Conservation (phyloP, 371 early-diverging fungal genomes). For the Apophysomyces sp. region DNA sequence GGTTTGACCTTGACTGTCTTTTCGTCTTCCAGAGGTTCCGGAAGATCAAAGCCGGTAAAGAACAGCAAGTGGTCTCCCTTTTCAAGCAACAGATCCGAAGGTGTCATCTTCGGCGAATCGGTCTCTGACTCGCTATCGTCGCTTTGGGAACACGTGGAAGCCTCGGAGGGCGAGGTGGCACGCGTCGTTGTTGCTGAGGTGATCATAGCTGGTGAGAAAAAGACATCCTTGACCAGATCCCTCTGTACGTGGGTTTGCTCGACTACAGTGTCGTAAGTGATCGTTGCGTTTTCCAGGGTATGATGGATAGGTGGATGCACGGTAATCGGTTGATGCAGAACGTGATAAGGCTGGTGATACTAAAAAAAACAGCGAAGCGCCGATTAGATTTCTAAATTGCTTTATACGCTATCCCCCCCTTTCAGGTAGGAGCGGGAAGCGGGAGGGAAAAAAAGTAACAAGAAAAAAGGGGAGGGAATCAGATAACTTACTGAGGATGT, state of each 20-base stretch:
- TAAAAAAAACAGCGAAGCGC: not conserved
- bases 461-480: not conserved
- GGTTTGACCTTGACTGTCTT: not conserved
- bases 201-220: conserved; percentile 43
- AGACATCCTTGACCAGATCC: conserved; percentile 49
- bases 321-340: conserved; percentile 5
- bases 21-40: not conserved
- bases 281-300: conserved; percentile 51
- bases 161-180: conserved; percentile 1
- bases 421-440: not conserved
- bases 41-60: conserved; percentile 22
- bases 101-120: conserved; percentile 16
- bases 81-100: conserved; percentile 26
- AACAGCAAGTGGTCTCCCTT: conserved; percentile 22
- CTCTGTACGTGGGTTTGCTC: conserved; percentile 23
- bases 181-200: conserved; percentile 1
- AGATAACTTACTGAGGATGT: not conserved
- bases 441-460: not conserved
- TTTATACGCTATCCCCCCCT: not conserved
- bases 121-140: conserved; percentile 13
- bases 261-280: conserved; percentile 36
- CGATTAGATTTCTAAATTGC: not conserved
- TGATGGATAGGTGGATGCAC: conserved; percentile 39
- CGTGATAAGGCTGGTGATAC: conserved; percentile 10
- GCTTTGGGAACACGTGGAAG: conserved; percentile 6